Conservation (phyloP, 2,329 filamentous ascomycete genomes). For the Arthroderma sp. region DNA sequence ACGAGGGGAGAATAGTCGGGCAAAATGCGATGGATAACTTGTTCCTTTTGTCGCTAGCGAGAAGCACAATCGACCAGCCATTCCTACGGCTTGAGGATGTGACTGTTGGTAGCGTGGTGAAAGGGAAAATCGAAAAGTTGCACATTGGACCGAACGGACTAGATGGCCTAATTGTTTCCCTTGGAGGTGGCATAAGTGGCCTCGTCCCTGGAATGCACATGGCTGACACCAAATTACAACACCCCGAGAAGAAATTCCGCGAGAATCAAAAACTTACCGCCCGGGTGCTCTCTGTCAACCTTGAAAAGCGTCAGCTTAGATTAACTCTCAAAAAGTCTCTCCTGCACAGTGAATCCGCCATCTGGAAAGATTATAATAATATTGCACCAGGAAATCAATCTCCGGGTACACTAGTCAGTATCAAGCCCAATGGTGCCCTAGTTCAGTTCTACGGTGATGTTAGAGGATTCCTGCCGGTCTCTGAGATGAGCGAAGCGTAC, state of each 20-base stretch:
- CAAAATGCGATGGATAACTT: conserved; percentile 80
- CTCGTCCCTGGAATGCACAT: conserved; percentile 79
- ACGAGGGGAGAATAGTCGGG: conserved; percentile 69
- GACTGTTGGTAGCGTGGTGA: conserved; percentile 64
- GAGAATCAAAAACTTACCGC: conserved; percentile 75
- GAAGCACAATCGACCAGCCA: conserved; percentile 67
- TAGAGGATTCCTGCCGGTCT: conserved; percentile 76
- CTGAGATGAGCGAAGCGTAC: conserved; percentile 96
- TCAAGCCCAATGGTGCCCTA: conserved; percentile 65
- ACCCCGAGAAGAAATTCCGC: conserved; percentile 92
- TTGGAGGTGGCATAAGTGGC: conserved; percentile 80
- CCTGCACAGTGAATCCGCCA: conserved; percentile 72
- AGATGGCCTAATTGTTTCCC: conserved; percentile 64
- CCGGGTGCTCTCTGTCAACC: conserved; percentile 68
- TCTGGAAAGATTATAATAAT: conserved; percentile 65
- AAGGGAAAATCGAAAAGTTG: conserved; percentile 73
- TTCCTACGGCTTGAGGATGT: conserved; percentile 90
- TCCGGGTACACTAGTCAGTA: conserved; percentile 74
- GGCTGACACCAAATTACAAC: conserved; percentile 72
- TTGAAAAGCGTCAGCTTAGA: conserved; percentile 62
- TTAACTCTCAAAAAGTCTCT: conserved; percentile 91
- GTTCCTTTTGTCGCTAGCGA: conserved; percentile 73
- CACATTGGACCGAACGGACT: conserved; percentile 67
- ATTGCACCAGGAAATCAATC: conserved; percentile 63
- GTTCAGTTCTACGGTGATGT: conserved; percentile 84